phyloP scores from a whole-genome alignment of 1,139 yeast species.

The Saccharomyces hybrid region DNA sequence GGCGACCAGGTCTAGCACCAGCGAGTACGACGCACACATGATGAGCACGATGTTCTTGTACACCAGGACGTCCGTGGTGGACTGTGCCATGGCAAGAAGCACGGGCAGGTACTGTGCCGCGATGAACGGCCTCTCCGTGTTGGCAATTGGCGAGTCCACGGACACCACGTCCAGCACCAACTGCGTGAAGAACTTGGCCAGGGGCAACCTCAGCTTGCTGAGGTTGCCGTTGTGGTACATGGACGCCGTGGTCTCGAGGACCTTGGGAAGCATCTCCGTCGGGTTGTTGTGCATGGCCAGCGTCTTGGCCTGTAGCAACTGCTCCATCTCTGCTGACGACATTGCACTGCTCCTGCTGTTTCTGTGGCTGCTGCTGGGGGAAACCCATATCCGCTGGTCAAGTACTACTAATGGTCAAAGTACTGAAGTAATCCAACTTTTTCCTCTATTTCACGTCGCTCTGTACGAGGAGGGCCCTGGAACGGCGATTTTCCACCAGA shows the following conservation, averaged over 20 bases:
- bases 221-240: conserved; percentile 41
- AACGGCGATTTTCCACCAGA: not conserved
- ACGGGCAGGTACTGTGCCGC: conserved; percentile 23
- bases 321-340: conserved; percentile 26
- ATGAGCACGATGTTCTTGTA: conserved; percentile 31
- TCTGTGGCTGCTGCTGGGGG: too few relatives aligned
- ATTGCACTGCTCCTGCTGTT: not conserved
- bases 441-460: not conserved
- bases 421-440: not conserved
- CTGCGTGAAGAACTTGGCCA: conserved; percentile 22
- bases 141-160: conserved; percentile 16
- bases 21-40: conserved; percentile 30
- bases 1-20: conserved; percentile 34
- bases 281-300: conserved; percentile 41
- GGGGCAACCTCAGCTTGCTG: conserved; percentile 28
- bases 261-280: conserved; percentile 42
- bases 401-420: not conserved
- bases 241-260: conserved; percentile 45
- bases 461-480: not conserved
- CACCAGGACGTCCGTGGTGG: conserved; percentile 26
- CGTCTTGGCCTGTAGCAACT: conserved; percentile 45
- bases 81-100: conserved; percentile 13
- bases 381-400: not conserved
- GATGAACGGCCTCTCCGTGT: conserved; percentile 29
- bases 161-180: conserved; percentile 22